Percentiles rank a stretch among this genome's conserved stretches.
Conservation (phyloP, 2,329 filamentous ascomycete genomes). For the Diaporthe sp. region DNA sequence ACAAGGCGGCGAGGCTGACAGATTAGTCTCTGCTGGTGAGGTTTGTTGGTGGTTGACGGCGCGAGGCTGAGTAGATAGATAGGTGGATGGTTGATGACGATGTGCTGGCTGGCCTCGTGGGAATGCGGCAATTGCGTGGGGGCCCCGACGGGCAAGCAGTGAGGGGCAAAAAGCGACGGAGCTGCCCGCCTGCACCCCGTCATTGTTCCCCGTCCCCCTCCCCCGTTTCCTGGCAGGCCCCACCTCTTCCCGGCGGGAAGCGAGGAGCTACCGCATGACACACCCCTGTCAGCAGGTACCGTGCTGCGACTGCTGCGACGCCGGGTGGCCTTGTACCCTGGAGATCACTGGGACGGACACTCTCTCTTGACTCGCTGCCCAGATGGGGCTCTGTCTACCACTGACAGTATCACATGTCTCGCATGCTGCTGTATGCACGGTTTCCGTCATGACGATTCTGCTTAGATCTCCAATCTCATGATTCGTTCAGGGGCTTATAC, state of each 20-base stretch:
- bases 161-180: conserved; percentile 20
- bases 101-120: not conserved
- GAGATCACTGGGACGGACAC: not conserved
- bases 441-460: not conserved
- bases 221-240: not conserved
- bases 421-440: not conserved
- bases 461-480: not conserved
- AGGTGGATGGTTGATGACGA: conserved; percentile 21
- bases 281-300: conserved; percentile 21
- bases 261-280: conserved; percentile 13
- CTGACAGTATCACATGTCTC: not conserved
- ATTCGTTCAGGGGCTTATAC: not conserved
- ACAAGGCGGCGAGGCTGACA: conserved; percentile 18
- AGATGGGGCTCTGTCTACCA: not conserved
- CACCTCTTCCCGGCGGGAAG: not conserved
- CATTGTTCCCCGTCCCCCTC: too few relatives aligned
- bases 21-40: not conserved
- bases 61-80: conserved; percentile 12
- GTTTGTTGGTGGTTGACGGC: not conserved
- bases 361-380: not conserved
- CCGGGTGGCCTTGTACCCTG: not conserved
- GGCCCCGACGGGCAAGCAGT: not conserved
- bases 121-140: conserved; percentile 32
- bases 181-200: not conserved
- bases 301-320: not conserved